These are phyloP conservation scores for Monascus ruber DNA, from an alignment of 2,329 filamentous ascomycete species.

Conservation along the genomic window DNA sequence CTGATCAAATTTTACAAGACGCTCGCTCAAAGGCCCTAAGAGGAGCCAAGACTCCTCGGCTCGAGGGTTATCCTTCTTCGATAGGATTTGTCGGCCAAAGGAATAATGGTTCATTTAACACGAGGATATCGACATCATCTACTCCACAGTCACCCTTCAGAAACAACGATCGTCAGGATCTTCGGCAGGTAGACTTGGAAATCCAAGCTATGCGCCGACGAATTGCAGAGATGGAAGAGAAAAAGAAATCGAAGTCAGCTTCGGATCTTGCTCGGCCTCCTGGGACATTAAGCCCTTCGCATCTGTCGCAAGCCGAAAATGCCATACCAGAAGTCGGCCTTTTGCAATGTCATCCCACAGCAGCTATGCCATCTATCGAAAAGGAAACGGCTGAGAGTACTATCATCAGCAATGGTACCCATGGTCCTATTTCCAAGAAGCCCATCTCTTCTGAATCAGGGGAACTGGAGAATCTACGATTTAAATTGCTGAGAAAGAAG, in stretches of 20 bases:
- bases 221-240: conserved; percentile 39
- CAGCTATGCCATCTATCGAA: not conserved
- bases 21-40: conserved; percentile 2
- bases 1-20: conserved; percentile 14
- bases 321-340: conserved; percentile 3
- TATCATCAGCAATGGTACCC: not conserved
- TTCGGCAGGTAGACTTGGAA: conserved; percentile 38
- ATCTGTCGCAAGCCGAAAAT: conserved; percentile 9
- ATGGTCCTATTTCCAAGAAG: conserved; percentile 4
- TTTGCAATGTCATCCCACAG: not conserved
- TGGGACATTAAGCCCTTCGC: conserved; percentile 12
- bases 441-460: conserved; percentile 11
- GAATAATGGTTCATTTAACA: conserved; percentile 29
- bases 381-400: not conserved
- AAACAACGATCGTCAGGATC: conserved; percentile 29
- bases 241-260: conserved; percentile 30
- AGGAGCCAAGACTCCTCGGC: conserved; percentile 23
- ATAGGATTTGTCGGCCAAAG: conserved; percentile 31
- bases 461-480: conserved; percentile 21
- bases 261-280: conserved; percentile 27
- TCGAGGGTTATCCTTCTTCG: conserved; percentile 36
- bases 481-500: conserved; percentile 32
- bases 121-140: conserved; percentile 24
- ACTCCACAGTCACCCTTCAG: conserved; percentile 27
- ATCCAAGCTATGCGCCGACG: conserved; percentile 37